Conservation (phyloP, 2,329 filamentous ascomycete genomes). For the Hypomyces rosellus region DNA sequence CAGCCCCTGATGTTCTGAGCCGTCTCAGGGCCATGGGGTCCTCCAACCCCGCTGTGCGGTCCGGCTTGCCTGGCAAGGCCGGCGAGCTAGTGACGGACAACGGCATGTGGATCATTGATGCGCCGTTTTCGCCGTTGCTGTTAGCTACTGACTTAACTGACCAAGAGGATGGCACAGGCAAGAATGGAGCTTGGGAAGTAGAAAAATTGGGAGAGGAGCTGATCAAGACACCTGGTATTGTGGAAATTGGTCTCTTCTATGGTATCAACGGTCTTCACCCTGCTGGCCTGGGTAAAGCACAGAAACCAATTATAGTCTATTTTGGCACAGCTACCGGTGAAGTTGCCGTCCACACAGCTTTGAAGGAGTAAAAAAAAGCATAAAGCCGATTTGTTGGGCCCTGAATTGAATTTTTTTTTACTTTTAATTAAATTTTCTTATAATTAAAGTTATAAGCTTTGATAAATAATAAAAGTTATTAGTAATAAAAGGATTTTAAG, state of each 20-base stretch:
- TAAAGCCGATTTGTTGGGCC: too few species aligned
- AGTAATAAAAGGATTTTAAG: too few species aligned
- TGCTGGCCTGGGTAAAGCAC: slow-evolving; percentile 48
- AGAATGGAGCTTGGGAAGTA: slow-evolving; percentile 69
- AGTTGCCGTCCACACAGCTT: slow-evolving; percentile 32
- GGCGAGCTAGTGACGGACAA: slow-evolving; percentile 63
- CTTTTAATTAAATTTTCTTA: too few species aligned
- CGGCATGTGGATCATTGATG: slow-evolving; percentile 78
- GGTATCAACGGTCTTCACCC: slow-evolving; percentile 71
- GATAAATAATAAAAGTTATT: too few species aligned
- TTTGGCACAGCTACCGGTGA: slow-evolving; percentile 83
- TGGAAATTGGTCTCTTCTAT: slow-evolving; percentile 88
- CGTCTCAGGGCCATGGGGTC: slow-evolving; percentile 70
- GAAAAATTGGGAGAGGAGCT: slow-evolving; percentile 65
- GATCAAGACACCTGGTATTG: slow-evolving; percentile 75
- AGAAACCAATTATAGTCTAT: slow-evolving; percentile 90
- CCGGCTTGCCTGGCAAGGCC: slow-evolving; percentile 68
- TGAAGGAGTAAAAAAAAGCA: too few species aligned
- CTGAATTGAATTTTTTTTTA: too few species aligned
- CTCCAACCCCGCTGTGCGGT: slow-evolving; percentile 61
- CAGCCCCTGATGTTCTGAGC: slow-evolving; percentile 68
- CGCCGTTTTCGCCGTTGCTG: slow-evolving; percentile 72
- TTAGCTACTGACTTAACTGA: slow-evolving; percentile 47
- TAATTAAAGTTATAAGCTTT: too few species aligned
- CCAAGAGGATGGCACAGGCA: slow-evolving; percentile 45